These are phyloP conservation scores for Protoeuglena noctilucae DNA, from an alignment of 139 green algal species.

Conservation along the genomic window DNA sequence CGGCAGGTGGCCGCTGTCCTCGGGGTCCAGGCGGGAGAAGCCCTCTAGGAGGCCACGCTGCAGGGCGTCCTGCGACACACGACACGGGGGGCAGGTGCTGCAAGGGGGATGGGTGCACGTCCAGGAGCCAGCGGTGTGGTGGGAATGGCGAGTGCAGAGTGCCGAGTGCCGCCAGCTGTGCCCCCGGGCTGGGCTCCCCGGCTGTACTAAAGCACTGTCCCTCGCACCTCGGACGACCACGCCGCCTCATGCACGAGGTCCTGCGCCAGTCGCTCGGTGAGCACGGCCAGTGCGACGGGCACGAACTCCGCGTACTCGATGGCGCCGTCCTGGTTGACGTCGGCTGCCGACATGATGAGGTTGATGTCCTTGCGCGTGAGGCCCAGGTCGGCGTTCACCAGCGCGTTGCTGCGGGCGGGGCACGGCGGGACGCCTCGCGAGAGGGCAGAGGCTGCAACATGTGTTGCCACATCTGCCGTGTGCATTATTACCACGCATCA, in stretches of 20 bases:
- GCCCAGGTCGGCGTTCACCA: conserved; percentile 32
- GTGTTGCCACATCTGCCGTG: conserved; percentile 2
- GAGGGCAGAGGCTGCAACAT: no score
- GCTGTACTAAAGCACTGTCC: no score
- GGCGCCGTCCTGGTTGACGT: neutral
- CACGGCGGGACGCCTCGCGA: no score
- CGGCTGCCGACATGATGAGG: conserved; percentile 18
- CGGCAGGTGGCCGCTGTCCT: neutral
- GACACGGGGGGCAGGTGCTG: no score
- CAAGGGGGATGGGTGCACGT: no score
- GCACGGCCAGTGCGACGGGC: neutral
- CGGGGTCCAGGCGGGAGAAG: neutral
- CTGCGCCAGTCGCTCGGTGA: conserved; percentile 1
- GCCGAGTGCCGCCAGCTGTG: no score
- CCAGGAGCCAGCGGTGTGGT: no score
- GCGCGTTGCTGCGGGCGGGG: no score
- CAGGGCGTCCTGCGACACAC: neutral
- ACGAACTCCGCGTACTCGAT: conserved; percentile 4
- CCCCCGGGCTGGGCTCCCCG: no score
- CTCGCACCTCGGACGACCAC: no score
- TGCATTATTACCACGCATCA: neutral
- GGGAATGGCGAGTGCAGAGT: no score
- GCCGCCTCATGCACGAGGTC: neutral
- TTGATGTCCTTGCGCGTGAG: conserved; percentile 43
- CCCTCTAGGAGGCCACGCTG: neutral